Percentiles rank a stretch among this genome's conserved stretches.
phyloP scores from a whole-genome alignment of 2,329 filamentous ascomycete genomes.

The Trichoderma polysporum region DNA sequence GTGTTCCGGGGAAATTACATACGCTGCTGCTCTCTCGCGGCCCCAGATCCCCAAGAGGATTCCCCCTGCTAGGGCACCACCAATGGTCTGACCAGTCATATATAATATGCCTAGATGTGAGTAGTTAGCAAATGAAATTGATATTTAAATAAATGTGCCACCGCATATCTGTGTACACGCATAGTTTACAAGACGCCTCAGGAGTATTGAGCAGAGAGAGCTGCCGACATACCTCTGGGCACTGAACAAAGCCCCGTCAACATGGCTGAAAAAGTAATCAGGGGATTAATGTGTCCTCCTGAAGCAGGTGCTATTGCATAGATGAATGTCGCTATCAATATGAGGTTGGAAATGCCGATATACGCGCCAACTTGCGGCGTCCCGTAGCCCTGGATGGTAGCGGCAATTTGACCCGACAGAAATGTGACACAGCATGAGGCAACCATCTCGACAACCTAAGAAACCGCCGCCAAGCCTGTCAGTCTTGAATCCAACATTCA shows the following conservation, averaged over 20 bases:
- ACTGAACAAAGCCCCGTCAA: slow-evolving; percentile 50
- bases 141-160: neutral
- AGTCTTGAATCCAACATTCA: neutral
- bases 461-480: neutral
- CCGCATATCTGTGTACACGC: neutral
- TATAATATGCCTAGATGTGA: slow-evolving; percentile 42
- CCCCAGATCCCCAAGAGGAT: slow-evolving; percentile 40
- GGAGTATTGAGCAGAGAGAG: neutral
- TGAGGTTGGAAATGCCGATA: slow-evolving; percentile 40
- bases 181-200: neutral
- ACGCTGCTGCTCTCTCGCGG: slow-evolving; percentile 32
- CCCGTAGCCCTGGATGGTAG: slow-evolving; percentile 32
- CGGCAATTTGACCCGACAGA: slow-evolving; percentile 33
- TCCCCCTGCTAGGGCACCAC: slow-evolving; percentile 45
- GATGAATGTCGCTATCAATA: slow-evolving; percentile 48
- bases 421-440: slow-evolving; percentile 33
- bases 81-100: slow-evolving; percentile 44
- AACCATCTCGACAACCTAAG: slow-evolving; percentile 33
- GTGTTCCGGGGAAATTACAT: neutral
- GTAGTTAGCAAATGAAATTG: neutral
- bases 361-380: slow-evolving; percentile 32
- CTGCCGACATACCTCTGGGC: slow-evolving; percentile 37
- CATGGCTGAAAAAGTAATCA: slow-evolving; percentile 54
- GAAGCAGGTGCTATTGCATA: slow-evolving; percentile 48
- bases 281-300: slow-evolving; percentile 54